Conservation (phyloP, 176 grass and related monocot genomes). For the Juncus effusus region DNA sequence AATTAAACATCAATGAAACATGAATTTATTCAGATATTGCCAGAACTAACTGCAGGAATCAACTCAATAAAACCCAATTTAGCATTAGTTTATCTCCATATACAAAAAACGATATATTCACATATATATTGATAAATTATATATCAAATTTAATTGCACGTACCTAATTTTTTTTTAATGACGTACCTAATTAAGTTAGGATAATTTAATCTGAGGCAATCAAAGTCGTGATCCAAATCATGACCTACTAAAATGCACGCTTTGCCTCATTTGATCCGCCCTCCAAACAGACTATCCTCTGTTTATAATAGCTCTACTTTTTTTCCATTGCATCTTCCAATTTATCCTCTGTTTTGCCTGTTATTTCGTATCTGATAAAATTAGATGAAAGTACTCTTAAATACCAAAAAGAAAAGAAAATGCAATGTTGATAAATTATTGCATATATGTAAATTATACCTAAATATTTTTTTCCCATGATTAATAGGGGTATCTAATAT, state of each 20-base stretch:
- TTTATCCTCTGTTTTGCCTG: constrained; percentile 24
- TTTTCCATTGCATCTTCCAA: constrained; percentile 13
- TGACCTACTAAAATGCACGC: constrained; percentile 27
- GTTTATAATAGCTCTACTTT: constrained; percentile 20
- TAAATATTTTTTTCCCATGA: too few species aligned
- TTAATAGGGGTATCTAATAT: too few species aligned
- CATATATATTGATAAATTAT: constrained; percentile 3
- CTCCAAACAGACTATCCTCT: constrained; percentile 19
- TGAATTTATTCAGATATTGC: too few species aligned
- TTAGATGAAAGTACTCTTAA: neutral
- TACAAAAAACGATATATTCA: too few species aligned
- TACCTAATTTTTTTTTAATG: too few species aligned
- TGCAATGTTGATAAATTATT: neutral
- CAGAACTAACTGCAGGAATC: too few species aligned
- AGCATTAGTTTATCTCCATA: too few species aligned
- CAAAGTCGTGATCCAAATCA: constrained; percentile 29
- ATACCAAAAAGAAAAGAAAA: neutral
- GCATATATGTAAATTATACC: too few species aligned
- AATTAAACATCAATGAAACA: too few species aligned
- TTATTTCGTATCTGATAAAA: constrained; percentile 19
- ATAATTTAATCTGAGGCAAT: constrained; percentile 27
- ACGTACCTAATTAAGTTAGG: constrained; percentile 26
- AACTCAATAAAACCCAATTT: too few species aligned
- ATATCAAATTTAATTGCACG: too few species aligned
- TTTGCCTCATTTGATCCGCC: constrained; percentile 22